A percentile compares a stretch with the other conserved stretches of the same genome.
Conservation (phyloP, 805 yeast species). For the Lipomyces yamanashiensis region DNA sequence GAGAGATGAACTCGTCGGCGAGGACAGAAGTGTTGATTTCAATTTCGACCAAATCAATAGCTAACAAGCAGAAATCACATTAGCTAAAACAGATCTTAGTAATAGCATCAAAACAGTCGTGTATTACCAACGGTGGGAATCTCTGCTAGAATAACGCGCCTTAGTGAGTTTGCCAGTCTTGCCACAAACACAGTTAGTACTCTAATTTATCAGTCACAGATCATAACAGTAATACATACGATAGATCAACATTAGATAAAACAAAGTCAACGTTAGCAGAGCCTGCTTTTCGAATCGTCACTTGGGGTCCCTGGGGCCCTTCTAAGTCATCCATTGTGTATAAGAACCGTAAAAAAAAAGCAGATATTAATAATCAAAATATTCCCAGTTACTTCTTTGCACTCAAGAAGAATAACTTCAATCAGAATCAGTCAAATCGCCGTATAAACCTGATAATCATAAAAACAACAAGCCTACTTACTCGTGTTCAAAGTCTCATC, state of each 20-base stretch:
- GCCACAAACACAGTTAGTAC: background rate
- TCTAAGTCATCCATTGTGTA: constrained; percentile 9
- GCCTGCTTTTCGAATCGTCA: constrained; percentile 85
- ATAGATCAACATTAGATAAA: constrained; percentile 80
- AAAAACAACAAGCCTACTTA: too few species aligned
- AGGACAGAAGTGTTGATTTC: constrained; percentile 90
- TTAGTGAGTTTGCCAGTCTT: constrained; percentile 79
- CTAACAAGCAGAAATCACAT: constrained; percentile 46
- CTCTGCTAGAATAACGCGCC: constrained; percentile 93
- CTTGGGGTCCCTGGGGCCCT: constrained; percentile 61
- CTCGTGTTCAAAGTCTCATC: too few species aligned
- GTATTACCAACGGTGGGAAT: constrained; percentile 77
- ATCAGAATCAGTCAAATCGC: too few species aligned
- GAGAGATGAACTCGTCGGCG: constrained; percentile 96
- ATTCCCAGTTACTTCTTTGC: background rate
- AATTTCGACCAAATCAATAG: constrained; percentile 94
- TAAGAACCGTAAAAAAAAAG: too few species aligned
- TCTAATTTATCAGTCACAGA: background rate
- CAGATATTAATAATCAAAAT: too few species aligned
- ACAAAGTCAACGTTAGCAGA: constrained; percentile 90
- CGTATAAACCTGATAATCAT: too few species aligned
- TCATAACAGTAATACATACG: constrained; percentile 45
- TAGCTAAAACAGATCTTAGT: background rate
- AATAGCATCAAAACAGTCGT: background rate
- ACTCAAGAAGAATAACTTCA: background rate